Evolutionary conservation across 345 rosid species (phyloP).

Genomic region (Mallotus nudiflorus): DNA sequence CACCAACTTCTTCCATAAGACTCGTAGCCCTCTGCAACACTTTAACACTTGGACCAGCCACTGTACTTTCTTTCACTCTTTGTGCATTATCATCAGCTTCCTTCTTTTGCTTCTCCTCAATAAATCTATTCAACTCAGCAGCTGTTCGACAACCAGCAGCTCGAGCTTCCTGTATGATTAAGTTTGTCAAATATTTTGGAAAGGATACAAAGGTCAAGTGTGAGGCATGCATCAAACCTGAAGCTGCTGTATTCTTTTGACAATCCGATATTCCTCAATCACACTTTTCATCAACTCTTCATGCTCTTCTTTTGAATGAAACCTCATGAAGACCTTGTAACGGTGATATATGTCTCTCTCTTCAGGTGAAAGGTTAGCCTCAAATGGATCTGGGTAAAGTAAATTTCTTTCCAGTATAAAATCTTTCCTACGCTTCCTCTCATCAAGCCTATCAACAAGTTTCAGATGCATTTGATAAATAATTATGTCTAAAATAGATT

Average conservation of each 20-base stretch:
- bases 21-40: slow-evolving; percentile 36
- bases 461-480: background rate
- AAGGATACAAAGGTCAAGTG: background rate
- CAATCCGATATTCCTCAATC: slow-evolving; percentile 66
- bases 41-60: slow-evolving; percentile 61
- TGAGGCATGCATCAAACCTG: slow-evolving; percentile 55
- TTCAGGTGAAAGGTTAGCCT: slow-evolving; percentile 64
- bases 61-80: slow-evolving; percentile 50
- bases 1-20: slow-evolving; percentile 38
- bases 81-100: slow-evolving; percentile 60
- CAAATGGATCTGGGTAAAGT: slow-evolving; percentile 67
- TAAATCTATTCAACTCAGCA: slow-evolving; percentile 58
- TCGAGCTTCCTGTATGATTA: slow-evolving; percentile 72
- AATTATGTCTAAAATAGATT: background rate
- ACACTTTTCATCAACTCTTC: slow-evolving; percentile 63
- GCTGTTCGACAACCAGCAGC: slow-evolving; percentile 69
- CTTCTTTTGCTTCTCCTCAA: slow-evolving; percentile 68
- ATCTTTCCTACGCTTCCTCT: slow-evolving; percentile 92
- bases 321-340: slow-evolving; percentile 78
- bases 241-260: slow-evolving; percentile 77
- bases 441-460: slow-evolving; percentile 74
- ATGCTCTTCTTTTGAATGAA: slow-evolving; percentile 87
- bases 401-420: slow-evolving; percentile 85
- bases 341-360: slow-evolving; percentile 66
- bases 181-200: background rate